A percentile compares a stretch with the other conserved stretches of the same genome.
Conservation (phyloP, 2,329 filamentous ascomycete species). For the Hysterium pulicare region DNA sequence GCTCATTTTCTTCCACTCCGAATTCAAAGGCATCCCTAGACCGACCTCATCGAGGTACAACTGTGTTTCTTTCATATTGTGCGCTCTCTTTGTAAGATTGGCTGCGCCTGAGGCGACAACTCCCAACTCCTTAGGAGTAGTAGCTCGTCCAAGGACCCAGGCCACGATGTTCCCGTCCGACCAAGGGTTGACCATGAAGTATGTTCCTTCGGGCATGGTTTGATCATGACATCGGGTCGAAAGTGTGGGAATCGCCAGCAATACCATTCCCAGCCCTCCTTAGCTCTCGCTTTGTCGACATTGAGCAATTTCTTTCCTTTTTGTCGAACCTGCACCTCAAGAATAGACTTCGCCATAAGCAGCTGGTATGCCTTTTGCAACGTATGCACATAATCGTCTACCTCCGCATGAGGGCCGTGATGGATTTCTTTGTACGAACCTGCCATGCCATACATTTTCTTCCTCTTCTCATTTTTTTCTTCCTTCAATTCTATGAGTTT, state of each 20-base stretch:
- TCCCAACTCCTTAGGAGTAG: not conserved
- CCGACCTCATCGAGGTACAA: not conserved
- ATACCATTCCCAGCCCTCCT: not conserved
- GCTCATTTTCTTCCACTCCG: not conserved
- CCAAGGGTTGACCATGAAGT: slow-evolving; percentile 18
- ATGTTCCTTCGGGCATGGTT: slow-evolving; percentile 24
- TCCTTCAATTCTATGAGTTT: no score
- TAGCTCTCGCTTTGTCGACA: no score
- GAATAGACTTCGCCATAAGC: no score
- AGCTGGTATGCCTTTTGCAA: no score
- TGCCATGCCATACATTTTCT: no score
- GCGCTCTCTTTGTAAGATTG: not conserved
- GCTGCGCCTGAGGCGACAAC: no score
- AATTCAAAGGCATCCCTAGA: not conserved
- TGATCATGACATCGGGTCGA: slow-evolving; percentile 28
- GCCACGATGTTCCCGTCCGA: slow-evolving; percentile 19
- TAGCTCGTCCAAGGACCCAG: slow-evolving; percentile 6
- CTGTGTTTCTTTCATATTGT: not conserved
- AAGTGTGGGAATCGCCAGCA: slow-evolving; percentile 24
- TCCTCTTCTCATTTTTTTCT: no score
- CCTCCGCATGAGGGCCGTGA: no score
- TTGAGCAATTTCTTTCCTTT: no score
- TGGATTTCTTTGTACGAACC: no score
- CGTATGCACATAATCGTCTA: no score
- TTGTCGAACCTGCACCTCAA: no score